Percentiles rank a stretch among this genome's conserved stretches.
Conservation (phyloP, 2,329 filamentous ascomycete species). For the Phyllosticta capitalensis region DNA sequence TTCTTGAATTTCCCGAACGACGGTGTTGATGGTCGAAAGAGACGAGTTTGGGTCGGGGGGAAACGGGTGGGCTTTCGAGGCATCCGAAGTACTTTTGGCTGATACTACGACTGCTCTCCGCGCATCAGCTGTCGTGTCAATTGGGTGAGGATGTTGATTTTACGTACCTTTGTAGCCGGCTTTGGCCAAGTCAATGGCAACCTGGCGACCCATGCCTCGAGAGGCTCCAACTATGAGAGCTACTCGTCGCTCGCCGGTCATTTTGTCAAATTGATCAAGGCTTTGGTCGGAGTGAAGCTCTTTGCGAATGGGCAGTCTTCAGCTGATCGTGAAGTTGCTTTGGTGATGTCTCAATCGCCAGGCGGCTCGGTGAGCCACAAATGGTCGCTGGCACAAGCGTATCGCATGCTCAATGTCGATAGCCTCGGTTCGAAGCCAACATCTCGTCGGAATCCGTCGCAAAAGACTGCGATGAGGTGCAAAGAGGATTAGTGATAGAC, state of each 20-base stretch:
- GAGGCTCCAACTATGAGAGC: constrained; percentile 68
- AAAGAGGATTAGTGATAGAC: constrained; percentile 12
- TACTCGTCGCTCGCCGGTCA: constrained; percentile 23
- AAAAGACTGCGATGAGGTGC: constrained; percentile 6
- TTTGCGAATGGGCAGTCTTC: no score
- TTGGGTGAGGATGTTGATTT: neutral
- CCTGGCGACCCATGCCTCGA: constrained; percentile 69
- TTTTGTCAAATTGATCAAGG: neutral
- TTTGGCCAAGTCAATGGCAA: constrained; percentile 66
- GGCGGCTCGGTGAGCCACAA: neutral
- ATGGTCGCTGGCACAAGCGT: neutral
- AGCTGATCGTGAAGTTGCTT: neutral
- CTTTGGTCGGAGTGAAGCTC: neutral
- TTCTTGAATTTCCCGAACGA: constrained; percentile 61
- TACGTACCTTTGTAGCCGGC: constrained; percentile 59
- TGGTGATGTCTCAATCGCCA: neutral
- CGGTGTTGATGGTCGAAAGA: constrained; percentile 70
- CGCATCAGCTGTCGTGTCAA: neutral
- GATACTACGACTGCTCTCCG: constrained; percentile 58
- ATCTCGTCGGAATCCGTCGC: neutral
- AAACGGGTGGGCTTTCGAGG: constrained; percentile 47
- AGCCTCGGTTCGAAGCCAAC: neutral
- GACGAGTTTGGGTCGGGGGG: constrained; percentile 69
- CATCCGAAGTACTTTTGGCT: constrained; percentile 64
- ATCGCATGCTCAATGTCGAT: neutral